phyloP scores from a whole-genome alignment of 2,329 filamentous ascomycete species.

The Epichloe festucae region DNA sequence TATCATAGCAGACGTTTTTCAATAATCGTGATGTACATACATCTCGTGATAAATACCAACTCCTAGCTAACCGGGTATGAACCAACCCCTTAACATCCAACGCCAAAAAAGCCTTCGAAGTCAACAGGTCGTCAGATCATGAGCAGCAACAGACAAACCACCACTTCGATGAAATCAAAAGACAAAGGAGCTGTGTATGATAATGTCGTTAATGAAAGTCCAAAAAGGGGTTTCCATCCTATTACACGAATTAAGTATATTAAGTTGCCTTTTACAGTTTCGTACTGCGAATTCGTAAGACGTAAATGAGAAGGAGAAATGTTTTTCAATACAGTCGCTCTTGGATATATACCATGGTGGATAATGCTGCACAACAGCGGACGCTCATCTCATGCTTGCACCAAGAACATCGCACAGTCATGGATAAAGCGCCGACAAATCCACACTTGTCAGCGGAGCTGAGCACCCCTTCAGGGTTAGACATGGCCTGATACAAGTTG shows the following conservation, averaged over 20 bases:
- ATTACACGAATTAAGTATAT: background rate
- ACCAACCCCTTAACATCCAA: background rate
- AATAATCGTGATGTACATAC: too few species aligned
- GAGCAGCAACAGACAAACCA: too few species aligned
- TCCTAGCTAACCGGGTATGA: background rate
- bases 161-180: too few species aligned
- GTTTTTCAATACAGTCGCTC: slow-evolving; percentile 40
- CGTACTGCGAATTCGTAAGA: background rate
- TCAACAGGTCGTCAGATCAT: too few species aligned
- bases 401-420: slow-evolving; percentile 57
- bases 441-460: slow-evolving; percentile 34
- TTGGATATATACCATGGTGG: slow-evolving; percentile 51
- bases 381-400: slow-evolving; percentile 59
- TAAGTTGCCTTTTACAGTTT: background rate
- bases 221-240: too few species aligned
- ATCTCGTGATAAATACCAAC: too few species aligned
- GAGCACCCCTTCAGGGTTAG: slow-evolving; percentile 41
- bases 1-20: too few species aligned
- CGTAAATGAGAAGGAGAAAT: background rate
- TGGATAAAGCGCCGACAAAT: slow-evolving; percentile 43
- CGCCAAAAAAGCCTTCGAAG: background rate
- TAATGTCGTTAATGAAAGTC: too few species aligned
- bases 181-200: too few species aligned
- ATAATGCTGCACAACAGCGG: slow-evolving; percentile 55
- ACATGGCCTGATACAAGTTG: slow-evolving; percentile 52